These are phyloP conservation scores for Globisporangium takayamanum DNA, from an alignment of 352 stramenopile species.

Conservation along the genomic window DNA sequence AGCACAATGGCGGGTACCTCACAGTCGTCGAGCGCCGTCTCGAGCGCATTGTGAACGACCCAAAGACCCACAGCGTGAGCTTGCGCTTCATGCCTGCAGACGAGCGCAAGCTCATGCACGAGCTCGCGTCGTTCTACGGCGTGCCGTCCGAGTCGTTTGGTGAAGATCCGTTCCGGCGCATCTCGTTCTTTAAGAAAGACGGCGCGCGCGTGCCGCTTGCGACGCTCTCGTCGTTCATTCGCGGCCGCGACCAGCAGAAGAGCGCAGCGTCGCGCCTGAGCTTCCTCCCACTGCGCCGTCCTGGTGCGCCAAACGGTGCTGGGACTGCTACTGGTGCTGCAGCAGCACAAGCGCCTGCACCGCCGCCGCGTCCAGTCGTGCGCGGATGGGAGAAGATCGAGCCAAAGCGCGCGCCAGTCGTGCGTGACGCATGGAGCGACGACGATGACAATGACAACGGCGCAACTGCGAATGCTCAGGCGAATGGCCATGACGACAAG, in stretches of 20 bases:
- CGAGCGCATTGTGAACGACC: constrained; percentile 63
- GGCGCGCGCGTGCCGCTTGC: constrained; percentile 38
- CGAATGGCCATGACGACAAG: constrained; percentile 14
- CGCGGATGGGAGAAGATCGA: constrained; percentile 74
- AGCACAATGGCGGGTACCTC: constrained; percentile 62
- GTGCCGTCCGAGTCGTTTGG: constrained; percentile 74
- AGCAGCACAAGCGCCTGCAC: constrained; percentile 10
- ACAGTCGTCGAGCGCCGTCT: constrained; percentile 66
- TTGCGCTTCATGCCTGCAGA: constrained; percentile 65
- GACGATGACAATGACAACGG: constrained; percentile 20
- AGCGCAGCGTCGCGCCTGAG: constrained; percentile 35
- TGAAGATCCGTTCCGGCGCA: constrained; percentile 55
- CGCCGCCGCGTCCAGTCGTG: constrained; percentile 18
- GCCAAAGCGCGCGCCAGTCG: constrained; percentile 27
- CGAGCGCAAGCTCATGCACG: constrained; percentile 67
- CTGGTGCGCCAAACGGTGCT: constrained; percentile 10
- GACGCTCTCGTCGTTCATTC: constrained; percentile 51
- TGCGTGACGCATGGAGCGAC: constrained; percentile 76
- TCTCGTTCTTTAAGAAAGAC: constrained; percentile 75
- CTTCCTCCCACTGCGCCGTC: constrained; percentile 42
- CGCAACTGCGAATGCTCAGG: constrained; percentile 4
- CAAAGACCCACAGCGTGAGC: constrained; percentile 66
- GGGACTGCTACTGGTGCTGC: constrained; percentile 9
- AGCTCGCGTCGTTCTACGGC: constrained; percentile 56
- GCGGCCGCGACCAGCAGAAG: constrained; percentile 23